A percentile compares a stretch with the other conserved stretches of the same genome.
These are phyloP conservation scores for Puccinia triticina DNA, from an alignment of 1,284 basidiomycete species.

Conservation along the genomic window DNA sequence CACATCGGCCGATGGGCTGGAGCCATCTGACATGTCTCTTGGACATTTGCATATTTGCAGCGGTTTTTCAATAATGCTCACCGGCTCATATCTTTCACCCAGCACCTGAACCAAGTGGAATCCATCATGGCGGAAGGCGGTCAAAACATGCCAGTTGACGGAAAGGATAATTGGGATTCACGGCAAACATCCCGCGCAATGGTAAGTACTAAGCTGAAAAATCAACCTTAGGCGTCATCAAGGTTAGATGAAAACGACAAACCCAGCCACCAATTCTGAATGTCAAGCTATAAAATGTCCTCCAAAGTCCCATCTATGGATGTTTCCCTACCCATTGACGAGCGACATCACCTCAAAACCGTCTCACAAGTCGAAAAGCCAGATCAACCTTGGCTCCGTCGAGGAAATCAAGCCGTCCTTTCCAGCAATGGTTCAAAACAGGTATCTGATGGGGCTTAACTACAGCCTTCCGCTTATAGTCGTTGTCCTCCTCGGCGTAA, in stretches of 20 bases:
- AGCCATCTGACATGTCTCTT: too few relatives aligned
- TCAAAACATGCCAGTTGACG: not conserved
- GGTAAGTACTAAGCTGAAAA: not conserved
- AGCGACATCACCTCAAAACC: not conserved
- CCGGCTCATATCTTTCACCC: too few relatives aligned
- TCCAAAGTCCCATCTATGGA: not conserved
- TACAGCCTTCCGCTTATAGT: not conserved
- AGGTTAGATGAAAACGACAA: not conserved
- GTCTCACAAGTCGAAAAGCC: not conserved
- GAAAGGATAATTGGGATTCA: not conserved
- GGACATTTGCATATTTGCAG: too few relatives aligned
- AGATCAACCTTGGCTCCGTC: too few relatives aligned
- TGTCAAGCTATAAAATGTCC: constrained; percentile 7
- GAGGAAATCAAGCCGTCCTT: too few relatives aligned
- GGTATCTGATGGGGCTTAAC: not conserved
- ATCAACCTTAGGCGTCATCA: not conserved
- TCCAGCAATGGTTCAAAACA: not conserved
- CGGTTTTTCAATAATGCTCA: too few relatives aligned
- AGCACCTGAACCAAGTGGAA: too few relatives aligned
- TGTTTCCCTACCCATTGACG: not conserved
- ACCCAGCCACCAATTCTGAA: not conserved
- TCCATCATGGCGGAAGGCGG: too few relatives aligned
- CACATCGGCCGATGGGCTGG: too few relatives aligned
- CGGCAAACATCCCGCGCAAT: not conserved
- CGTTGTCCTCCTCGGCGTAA: constrained; percentile 7